These are phyloP conservation scores for Botrytis aclada DNA, from an alignment of 2,329 filamentous ascomycete genomes.

Conservation along the genomic window DNA sequence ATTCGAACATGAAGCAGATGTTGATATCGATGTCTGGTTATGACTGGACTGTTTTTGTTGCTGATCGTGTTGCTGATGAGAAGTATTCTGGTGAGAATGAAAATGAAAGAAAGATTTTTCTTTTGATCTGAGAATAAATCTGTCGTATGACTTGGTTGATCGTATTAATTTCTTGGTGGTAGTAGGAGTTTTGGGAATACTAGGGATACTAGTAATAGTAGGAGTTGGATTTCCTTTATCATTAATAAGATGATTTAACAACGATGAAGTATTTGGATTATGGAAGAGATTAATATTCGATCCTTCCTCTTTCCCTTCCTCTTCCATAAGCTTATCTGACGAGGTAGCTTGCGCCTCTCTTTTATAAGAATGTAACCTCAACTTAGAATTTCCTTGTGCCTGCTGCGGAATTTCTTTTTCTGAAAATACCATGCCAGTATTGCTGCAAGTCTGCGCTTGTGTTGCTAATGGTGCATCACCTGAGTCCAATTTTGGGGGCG, in stretches of 20 bases:
- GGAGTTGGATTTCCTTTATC: neutral
- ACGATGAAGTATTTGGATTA: neutral
- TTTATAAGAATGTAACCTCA: conserved; percentile 12
- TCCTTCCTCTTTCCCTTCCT: neutral
- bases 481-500: conserved; percentile 8
- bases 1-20: conserved; percentile 30
- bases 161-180: neutral
- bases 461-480: conserved; percentile 5
- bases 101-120: neutral
- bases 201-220: neutral
- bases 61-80: neutral
- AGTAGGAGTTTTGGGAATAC: neutral
- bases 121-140: neutral
- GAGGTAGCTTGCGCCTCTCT: conserved; percentile 18
- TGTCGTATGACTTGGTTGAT: conserved; percentile 1
- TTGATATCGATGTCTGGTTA: neutral
- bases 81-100: neutral
- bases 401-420: conserved; percentile 17
- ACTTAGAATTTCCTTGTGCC: neutral
- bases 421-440: neutral
- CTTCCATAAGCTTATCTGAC: conserved; percentile 19
- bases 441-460: conserved; percentile 14
- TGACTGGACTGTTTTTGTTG: neutral
- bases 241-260: conserved; percentile 2
- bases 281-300: conserved; percentile 14